Evolutionary conservation across 352 stramenopile genomes (phyloP).

Genomic region (Phytopythium kandeliae): DNA sequence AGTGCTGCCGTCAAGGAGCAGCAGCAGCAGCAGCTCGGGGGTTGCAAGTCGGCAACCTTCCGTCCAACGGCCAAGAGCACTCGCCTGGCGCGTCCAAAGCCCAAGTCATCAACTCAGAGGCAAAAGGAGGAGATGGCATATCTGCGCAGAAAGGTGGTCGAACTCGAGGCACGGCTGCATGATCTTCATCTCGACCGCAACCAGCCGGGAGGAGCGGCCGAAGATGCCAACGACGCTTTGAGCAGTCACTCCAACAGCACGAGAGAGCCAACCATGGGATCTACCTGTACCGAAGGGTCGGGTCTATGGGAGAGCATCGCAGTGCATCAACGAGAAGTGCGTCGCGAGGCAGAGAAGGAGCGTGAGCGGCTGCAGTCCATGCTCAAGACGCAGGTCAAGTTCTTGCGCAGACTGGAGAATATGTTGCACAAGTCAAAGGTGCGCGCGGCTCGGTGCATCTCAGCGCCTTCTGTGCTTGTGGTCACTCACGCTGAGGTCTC

Average conservation of each 20-base stretch:
- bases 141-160: slow-evolving; percentile 18
- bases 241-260: background rate
- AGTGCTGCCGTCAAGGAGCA: too few species aligned
- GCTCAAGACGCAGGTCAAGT: slow-evolving; percentile 27
- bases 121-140: slow-evolving; percentile 31
- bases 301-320: slow-evolving; percentile 24
- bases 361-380: slow-evolving; percentile 20
- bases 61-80: background rate
- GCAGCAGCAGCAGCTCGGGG: too few species aligned
- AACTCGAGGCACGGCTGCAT: slow-evolving; percentile 20
- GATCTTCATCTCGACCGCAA: slow-evolving; percentile 7
- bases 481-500: background rate
- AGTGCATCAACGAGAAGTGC: slow-evolving; percentile 17
- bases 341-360: slow-evolving; percentile 18
- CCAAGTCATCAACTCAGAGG: slow-evolving; percentile 27
- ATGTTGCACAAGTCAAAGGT: slow-evolving; percentile 19
- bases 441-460: too few species aligned
- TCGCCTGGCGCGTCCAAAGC: slow-evolving; percentile 7
- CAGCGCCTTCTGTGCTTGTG: too few species aligned
- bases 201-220: background rate
- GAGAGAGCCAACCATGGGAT: background rate
- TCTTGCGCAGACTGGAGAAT: slow-evolving; percentile 26
- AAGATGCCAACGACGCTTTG: background rate
- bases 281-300: background rate
- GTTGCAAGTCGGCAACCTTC: too few species aligned